phyloP scores from a whole-genome alignment of 345 rosid species.

The Dimocarpus longan region DNA sequence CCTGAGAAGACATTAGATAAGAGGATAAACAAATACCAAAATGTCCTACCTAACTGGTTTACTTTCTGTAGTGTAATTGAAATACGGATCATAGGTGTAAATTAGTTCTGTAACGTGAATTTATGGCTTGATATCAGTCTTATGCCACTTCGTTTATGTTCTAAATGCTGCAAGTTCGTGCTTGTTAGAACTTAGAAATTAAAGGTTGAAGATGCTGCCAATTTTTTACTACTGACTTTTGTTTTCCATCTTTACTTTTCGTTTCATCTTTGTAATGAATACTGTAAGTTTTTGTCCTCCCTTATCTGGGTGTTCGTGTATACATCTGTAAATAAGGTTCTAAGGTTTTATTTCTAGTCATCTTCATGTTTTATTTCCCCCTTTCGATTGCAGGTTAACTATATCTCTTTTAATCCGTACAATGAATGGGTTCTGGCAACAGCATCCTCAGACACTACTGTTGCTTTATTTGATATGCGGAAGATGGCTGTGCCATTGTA shows the following conservation, averaged over 20 bases:
- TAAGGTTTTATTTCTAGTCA: not conserved
- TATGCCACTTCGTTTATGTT: too few relatives aligned
- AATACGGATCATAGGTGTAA: too few relatives aligned
- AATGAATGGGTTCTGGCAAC: conserved; percentile 93
- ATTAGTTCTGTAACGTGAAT: not conserved
- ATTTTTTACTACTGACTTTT: not conserved
- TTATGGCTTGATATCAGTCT: not conserved
- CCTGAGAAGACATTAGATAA: not conserved
- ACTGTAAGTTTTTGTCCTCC: not conserved
- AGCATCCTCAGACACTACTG: conserved; percentile 85
- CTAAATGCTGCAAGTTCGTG: too few relatives aligned
- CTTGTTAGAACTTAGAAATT: too few relatives aligned
- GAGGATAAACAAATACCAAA: not conserved
- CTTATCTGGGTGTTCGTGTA: not conserved
- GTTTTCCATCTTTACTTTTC: not conserved
- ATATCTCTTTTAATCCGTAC: conserved; percentile 81
- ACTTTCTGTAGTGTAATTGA: not conserved
- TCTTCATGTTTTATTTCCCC: conserved; percentile 10
- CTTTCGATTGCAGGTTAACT: conserved; percentile 58
- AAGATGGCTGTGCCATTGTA: conserved; percentile 71
- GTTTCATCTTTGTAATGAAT: not conserved
- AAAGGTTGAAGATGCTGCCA: too few relatives aligned
- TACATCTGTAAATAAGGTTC: not conserved
- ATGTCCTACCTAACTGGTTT: not conserved
- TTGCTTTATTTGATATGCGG: conserved; percentile 79